phyloP scores from a whole-genome alignment of 176 grass and related monocot genomes.

The Triticum monococcum region DNA sequence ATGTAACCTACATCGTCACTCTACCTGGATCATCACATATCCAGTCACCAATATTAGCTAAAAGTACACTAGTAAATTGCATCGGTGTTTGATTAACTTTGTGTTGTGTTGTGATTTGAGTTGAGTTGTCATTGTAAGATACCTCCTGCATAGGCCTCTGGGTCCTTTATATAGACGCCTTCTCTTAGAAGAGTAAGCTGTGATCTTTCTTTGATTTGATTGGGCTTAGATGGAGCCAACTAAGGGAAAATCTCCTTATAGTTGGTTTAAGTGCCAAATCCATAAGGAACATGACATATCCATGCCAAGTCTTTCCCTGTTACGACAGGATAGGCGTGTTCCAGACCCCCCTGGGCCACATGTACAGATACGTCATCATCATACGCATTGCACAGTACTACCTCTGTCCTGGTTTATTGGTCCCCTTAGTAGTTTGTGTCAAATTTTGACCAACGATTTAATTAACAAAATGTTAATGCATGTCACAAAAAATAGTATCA shows the following conservation, averaged over 20 bases:
- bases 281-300: neutral
- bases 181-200: neutral
- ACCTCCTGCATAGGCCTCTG: neutral
- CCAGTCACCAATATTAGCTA: neutral
- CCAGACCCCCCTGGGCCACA: neutral
- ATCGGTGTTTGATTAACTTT: neutral
- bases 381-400: no score
- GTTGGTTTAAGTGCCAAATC: neutral
- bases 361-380: neutral
- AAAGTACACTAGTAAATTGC: neutral
- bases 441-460: no score
- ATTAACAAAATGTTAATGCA: no score
- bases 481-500: no score
- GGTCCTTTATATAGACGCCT: neutral
- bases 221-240: neutral
- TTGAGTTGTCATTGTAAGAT: neutral
- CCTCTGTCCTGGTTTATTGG: no score
- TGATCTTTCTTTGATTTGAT: neutral
- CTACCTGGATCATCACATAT: neutral
- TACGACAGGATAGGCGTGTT: neutral
- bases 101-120: neutral
- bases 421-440: no score
- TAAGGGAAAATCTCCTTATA: neutral
- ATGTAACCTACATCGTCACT: neutral
- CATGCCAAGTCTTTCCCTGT: neutral